phyloP scores from a whole-genome alignment of 208 protist species.

The Trypanosoma vivax region DNA sequence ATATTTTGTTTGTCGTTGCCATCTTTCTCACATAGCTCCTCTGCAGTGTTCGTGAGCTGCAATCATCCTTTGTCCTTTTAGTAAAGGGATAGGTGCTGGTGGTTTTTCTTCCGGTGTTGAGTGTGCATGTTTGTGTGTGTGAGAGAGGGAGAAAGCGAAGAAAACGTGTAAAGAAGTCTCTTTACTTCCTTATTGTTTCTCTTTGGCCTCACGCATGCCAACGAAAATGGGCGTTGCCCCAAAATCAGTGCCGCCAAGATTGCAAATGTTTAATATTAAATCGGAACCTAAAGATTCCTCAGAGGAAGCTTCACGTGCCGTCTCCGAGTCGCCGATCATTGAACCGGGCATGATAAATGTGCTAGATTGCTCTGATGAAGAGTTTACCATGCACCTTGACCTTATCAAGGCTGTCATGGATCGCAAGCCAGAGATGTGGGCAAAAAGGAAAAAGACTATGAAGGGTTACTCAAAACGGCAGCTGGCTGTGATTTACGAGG shows the following conservation, averaged over 20 bases:
- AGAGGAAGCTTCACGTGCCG: too few species aligned
- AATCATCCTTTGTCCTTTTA: conserved; percentile 11
- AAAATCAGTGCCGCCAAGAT: too few species aligned
- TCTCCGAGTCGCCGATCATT: not conserved
- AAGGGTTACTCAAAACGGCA: conserved; percentile 11
- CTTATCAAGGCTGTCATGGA: conserved; percentile 1
- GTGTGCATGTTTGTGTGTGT: conserved; percentile 10
- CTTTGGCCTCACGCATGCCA: too few species aligned
- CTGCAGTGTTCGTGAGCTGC: not conserved
- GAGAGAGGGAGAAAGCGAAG: too few species aligned
- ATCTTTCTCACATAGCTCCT: conserved; percentile 1
- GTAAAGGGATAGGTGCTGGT: not conserved
- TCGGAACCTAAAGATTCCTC: too few species aligned
- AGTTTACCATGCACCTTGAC: not conserved
- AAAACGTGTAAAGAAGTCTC: not conserved
- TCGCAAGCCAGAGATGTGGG: not conserved
- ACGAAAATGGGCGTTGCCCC: too few species aligned
- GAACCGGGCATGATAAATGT: conserved; percentile 1
- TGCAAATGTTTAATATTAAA: too few species aligned
- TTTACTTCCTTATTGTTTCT: conserved; percentile 5
- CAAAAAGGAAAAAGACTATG: conserved; percentile 8
- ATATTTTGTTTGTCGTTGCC: too few species aligned
- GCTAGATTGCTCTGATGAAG: conserved; percentile 12
- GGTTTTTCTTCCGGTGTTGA: not conserved
- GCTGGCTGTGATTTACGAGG: conserved; percentile 13